A percentile compares a stretch with the other conserved stretches of the same genome.
Evolutionary conservation across 2,329 filamentous ascomycete species (phyloP).

Genomic region (Mariannaea sp.): DNA sequence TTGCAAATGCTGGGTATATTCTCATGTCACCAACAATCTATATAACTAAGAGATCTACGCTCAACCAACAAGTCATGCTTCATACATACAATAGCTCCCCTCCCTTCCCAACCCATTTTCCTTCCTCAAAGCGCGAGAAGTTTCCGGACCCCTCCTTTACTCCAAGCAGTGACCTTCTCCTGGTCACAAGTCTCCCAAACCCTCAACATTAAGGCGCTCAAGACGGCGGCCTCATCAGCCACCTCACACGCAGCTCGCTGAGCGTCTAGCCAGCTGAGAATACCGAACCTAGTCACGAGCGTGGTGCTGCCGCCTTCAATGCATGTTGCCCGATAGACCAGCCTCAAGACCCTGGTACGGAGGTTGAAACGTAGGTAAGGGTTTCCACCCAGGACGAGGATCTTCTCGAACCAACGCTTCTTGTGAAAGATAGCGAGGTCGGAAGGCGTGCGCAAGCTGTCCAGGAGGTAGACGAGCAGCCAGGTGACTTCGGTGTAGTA

Average conservation of each 20-base stretch:
- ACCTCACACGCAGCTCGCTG: constrained; percentile 53
- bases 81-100: too few relatives aligned
- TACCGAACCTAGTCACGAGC: constrained; percentile 76
- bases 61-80: not conserved
- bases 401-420: constrained; percentile 73
- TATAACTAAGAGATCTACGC: not conserved
- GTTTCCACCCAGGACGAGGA: constrained; percentile 71
- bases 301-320: constrained; percentile 77
- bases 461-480: constrained; percentile 73
- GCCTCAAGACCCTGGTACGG: constrained; percentile 62
- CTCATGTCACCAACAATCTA: constrained; percentile 17
- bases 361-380: constrained; percentile 64
- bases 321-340: constrained; percentile 70
- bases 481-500: constrained; percentile 76
- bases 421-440: constrained; percentile 67
- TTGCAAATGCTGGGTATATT: constrained; percentile 27
- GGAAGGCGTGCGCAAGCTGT: constrained; percentile 62
- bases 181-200: constrained; percentile 70
- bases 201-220: constrained; percentile 59
- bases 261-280: constrained; percentile 75
- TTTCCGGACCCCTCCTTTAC: constrained; percentile 52
- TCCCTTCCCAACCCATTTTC: not conserved
- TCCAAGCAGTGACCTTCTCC: constrained; percentile 70
- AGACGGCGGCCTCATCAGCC: constrained; percentile 52
- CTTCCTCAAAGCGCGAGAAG: constrained; percentile 22